A percentile compares a stretch with the other conserved stretches of the same genome.
phyloP scores from a whole-genome alignment of 345 rosid species.

The Euphorbia lathyris region DNA sequence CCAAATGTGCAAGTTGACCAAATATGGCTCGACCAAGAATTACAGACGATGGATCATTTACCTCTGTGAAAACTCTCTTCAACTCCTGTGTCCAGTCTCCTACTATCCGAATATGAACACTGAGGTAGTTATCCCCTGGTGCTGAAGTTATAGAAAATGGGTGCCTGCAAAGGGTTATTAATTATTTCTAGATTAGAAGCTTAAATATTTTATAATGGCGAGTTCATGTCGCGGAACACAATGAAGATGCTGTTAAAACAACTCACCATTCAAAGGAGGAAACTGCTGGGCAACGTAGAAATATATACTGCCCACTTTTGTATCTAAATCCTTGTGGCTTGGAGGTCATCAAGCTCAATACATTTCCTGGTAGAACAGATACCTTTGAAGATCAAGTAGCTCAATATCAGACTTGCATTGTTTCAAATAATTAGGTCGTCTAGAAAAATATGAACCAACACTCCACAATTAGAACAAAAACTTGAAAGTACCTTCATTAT shows the following conservation, averaged over 20 bases:
- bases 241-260: not conserved
- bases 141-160: conserved; percentile 96
- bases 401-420: conserved; percentile 1
- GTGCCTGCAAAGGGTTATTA: conserved; percentile 51
- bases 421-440: not conserved
- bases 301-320: conserved; percentile 94
- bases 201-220: not conserved
- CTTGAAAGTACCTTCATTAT: conserved; percentile 52
- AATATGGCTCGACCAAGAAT: conserved; percentile 66
- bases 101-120: conserved; percentile 82
- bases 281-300: conserved; percentile 75
- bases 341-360: conserved; percentile 74
- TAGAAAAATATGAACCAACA: not conserved
- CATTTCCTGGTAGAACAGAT: conserved; percentile 82
- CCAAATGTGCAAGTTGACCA: conserved; percentile 36
- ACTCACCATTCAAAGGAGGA: conserved; percentile 86
- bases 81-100: conserved; percentile 96
- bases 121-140: conserved; percentile 77
- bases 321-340: conserved; percentile 90
- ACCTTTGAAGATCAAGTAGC: conserved; percentile 45
- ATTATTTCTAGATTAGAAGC: not conserved
- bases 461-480: not conserved
- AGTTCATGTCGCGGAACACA: not conserved
- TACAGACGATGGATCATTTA: conserved; percentile 43
- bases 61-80: conserved; percentile 60